Conservation (phyloP, 2,329 filamentous ascomycete genomes). For the Ambrosiella beaveri region DNA sequence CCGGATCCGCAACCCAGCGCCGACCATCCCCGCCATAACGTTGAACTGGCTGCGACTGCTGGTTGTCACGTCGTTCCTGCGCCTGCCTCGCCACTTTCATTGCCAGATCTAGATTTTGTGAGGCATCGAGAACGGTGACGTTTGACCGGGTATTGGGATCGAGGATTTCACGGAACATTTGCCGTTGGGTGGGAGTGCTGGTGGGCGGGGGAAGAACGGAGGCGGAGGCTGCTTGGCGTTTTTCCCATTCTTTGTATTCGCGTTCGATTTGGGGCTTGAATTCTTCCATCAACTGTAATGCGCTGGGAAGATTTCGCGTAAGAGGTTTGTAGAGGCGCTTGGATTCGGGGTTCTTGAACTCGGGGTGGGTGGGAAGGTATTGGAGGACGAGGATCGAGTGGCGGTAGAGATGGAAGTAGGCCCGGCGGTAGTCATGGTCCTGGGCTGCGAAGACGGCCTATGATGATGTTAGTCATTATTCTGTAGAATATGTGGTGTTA, state of each 20-base stretch:
- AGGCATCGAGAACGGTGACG: constrained; percentile 42
- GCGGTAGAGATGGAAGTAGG: constrained; percentile 80
- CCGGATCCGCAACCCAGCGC: constrained; percentile 19
- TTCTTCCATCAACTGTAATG: constrained; percentile 54
- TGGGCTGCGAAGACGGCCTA: constrained; percentile 72
- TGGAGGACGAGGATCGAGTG: constrained; percentile 73
- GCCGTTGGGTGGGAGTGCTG: constrained; percentile 3
- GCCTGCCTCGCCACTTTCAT: constrained; percentile 61
- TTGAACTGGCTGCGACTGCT: constrained; percentile 32
- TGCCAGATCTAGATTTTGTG: constrained; percentile 56
- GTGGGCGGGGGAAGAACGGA: neutral
- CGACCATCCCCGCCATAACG: constrained; percentile 24
- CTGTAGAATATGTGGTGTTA: constrained; percentile 13
- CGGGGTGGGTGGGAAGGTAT: constrained; percentile 57
- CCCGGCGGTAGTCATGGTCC: constrained; percentile 73
- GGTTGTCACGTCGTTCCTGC: constrained; percentile 42
- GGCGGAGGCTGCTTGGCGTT: constrained; percentile 20
- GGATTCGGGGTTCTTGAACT: constrained; percentile 49
- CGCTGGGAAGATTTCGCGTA: constrained; percentile 32
- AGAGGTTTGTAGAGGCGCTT: constrained; percentile 42
- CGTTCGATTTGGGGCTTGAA: constrained; percentile 64
- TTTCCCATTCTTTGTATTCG: constrained; percentile 48
- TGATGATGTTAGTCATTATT: constrained; percentile 9
- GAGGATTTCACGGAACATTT: constrained; percentile 18
- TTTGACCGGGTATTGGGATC: constrained; percentile 23